Evolutionary conservation across 1,284 basidiomycete genomes (phyloP).

Genomic region (Mycosarcoma mackinlayi): DNA sequence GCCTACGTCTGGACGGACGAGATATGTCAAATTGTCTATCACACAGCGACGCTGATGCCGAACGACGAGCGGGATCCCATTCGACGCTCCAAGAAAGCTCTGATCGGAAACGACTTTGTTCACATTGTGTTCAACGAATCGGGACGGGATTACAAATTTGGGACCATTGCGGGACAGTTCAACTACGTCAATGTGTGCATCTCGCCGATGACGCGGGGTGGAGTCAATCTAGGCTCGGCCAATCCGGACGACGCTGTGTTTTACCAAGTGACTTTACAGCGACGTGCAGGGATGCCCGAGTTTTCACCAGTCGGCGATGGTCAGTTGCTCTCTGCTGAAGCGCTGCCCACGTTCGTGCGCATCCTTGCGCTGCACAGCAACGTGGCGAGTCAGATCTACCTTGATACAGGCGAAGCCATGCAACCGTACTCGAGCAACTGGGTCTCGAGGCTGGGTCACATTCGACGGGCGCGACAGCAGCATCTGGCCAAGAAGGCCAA

Average conservation of each 20-base stretch:
- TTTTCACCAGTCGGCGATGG: slow-evolving; percentile 66
- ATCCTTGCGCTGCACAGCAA: slow-evolving; percentile 63
- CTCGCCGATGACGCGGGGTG: slow-evolving; percentile 63
- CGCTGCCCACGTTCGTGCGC: slow-evolving; percentile 61
- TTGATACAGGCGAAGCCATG: slow-evolving; percentile 65
- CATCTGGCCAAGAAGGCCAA: slow-evolving; percentile 27
- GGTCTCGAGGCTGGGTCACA: slow-evolving; percentile 55
- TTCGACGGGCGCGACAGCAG: slow-evolving; percentile 38
- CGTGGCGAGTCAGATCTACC: slow-evolving; percentile 64
- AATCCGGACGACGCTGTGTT: slow-evolving; percentile 60
- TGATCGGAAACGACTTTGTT: slow-evolving; percentile 68
- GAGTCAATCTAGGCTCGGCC: slow-evolving; percentile 59
- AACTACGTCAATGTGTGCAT: slow-evolving; percentile 98
- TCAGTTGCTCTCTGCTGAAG: slow-evolving; percentile 58
- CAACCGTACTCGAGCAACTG: slow-evolving; percentile 64
- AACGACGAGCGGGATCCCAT: slow-evolving; percentile 56
- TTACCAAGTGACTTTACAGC: slow-evolving; percentile 66
- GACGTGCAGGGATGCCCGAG: slow-evolving; percentile 59
- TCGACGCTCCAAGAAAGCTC: slow-evolving; percentile 60
- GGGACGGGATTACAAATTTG: slow-evolving; percentile 78
- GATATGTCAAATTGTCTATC: slow-evolving; percentile 93
- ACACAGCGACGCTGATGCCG: slow-evolving; percentile 99
- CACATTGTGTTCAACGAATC: slow-evolving; percentile 89
- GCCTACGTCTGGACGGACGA: slow-evolving; percentile 98
- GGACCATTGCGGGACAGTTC: slow-evolving; percentile 90